Percentiles rank a stretch among this genome's conserved stretches.
These are phyloP conservation scores for Diaporthe sp. DNA, from an alignment of 2,329 filamentous ascomycete species.

Conservation along the genomic window DNA sequence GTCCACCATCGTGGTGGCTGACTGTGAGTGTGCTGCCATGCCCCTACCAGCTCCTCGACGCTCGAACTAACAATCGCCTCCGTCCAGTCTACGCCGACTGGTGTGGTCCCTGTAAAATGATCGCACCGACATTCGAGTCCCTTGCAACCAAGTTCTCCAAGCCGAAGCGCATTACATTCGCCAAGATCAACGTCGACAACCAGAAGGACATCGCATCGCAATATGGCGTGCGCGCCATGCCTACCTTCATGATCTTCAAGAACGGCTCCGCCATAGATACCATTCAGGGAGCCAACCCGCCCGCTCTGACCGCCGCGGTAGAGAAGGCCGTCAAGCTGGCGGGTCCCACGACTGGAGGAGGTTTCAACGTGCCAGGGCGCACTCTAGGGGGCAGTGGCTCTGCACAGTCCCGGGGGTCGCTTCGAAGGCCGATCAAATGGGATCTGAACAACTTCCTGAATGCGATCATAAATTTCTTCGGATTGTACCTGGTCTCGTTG, in stretches of 20 bases:
- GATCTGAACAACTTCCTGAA: slow-evolving; percentile 63
- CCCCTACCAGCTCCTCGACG: slow-evolving; percentile 31
- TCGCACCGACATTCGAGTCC: slow-evolving; percentile 89
- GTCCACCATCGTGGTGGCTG: slow-evolving; percentile 83
- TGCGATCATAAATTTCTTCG: slow-evolving; percentile 67
- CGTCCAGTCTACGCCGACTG: slow-evolving; percentile 90
- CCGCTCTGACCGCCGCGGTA: slow-evolving; percentile 81
- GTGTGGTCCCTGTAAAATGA: slow-evolving; percentile 94
- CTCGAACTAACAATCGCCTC: slow-evolving; percentile 44
- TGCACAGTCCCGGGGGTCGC: slow-evolving; percentile 43
- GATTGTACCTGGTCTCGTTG: slow-evolving; percentile 73
- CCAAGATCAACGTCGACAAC: slow-evolving; percentile 90
- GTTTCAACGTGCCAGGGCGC: slow-evolving; percentile 69
- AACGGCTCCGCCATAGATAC: slow-evolving; percentile 80
- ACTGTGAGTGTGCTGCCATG: slow-evolving; percentile 75
- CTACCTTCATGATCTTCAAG: slow-evolving; percentile 94
- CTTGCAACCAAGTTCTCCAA: slow-evolving; percentile 85
- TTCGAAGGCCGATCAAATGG: slow-evolving; percentile 46
- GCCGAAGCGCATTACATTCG: slow-evolving; percentile 87
- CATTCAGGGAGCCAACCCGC: slow-evolving; percentile 84
- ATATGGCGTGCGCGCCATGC: slow-evolving; percentile 89
- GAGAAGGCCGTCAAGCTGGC: slow-evolving; percentile 75
- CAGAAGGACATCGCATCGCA: slow-evolving; percentile 82
- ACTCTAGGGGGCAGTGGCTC: slow-evolving; percentile 64
- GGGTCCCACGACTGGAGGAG: slow-evolving; percentile 57